Evolutionary conservation across 805 yeast species (phyloP).

Genomic region (Saccharomycopsis babjevae): DNA sequence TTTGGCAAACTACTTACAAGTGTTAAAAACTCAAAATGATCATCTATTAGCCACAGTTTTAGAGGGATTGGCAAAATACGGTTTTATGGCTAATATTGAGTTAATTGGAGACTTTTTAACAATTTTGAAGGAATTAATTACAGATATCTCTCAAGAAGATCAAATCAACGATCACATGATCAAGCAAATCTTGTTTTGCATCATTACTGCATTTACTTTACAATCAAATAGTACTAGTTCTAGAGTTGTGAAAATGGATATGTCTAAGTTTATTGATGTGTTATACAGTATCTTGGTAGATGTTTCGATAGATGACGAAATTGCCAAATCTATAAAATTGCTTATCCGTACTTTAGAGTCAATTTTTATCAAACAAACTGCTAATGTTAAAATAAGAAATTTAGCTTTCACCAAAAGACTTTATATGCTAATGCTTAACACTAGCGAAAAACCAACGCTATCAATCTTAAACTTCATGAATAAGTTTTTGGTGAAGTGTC

Average conservation of each 20-base stretch:
- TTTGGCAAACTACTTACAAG: slow-evolving; percentile 64
- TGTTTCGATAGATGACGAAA: slow-evolving; percentile 65
- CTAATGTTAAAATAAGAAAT: slow-evolving; percentile 59
- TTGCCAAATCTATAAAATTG: slow-evolving; percentile 82
- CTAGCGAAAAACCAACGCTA: slow-evolving; percentile 81
- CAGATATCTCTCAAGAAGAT: slow-evolving; percentile 36
- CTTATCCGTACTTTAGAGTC: slow-evolving; percentile 67
- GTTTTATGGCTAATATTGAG: slow-evolving; percentile 88
- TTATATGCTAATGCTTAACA: slow-evolving; percentile 53
- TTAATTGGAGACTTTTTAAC: slow-evolving; percentile 86
- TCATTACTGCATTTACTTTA: slow-evolving; percentile 83
- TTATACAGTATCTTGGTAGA: slow-evolving; percentile 61
- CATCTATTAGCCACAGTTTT: slow-evolving; percentile 74
- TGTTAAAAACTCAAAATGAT: slow-evolving; percentile 53
- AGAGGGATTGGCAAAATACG: slow-evolving; percentile 85
- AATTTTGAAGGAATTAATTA: slow-evolving; percentile 74
- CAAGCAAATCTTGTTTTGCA: slow-evolving; percentile 66
- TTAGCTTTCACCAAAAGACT: slow-evolving; percentile 77
- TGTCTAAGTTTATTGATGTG: slow-evolving; percentile 68
- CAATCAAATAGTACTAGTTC: slow-evolving; percentile 52
- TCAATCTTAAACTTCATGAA: slow-evolving; percentile 73
- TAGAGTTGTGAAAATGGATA: slow-evolving; percentile 66
- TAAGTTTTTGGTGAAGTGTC: slow-evolving; percentile 60
- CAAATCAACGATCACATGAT: slow-evolving; percentile 36
- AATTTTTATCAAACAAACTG: slow-evolving; percentile 66